Percentiles rank a stretch among this genome's conserved stretches.
Conservation (phyloP, 2,329 filamentous ascomycete species). For the Taxawa tesnikishii region DNA sequence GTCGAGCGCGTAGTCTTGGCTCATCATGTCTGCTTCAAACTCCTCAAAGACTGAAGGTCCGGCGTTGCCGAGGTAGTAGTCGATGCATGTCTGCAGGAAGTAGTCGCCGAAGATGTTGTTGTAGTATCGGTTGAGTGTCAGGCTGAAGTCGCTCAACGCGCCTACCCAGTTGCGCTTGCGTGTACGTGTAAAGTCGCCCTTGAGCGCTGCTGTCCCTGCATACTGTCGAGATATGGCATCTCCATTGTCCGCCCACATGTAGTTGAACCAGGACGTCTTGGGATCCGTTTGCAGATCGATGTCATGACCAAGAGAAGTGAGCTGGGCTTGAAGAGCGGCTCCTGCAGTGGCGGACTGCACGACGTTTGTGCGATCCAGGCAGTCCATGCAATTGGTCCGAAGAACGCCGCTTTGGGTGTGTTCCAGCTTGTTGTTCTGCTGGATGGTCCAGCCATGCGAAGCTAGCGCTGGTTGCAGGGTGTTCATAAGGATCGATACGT, state of each 20-base stretch:
- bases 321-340: conserved; percentile 66
- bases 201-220: conserved; percentile 86
- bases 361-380: conserved; percentile 89
- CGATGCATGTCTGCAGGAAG: conserved; percentile 88
- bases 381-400: conserved; percentile 99
- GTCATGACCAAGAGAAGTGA: conserved; percentile 63
- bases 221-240: conserved; percentile 95
- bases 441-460: conserved; percentile 57
- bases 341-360: conserved; percentile 86
- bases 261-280: conserved; percentile 87
- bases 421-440: conserved; percentile 29
- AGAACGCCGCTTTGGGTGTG: conserved; percentile 59
- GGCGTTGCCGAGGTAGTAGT: conserved; percentile 84
- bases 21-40: conserved; percentile 89
- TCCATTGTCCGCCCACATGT: conserved; percentile 92
- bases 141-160: conserved; percentile 77
- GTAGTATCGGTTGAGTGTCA: conserved; percentile 70
- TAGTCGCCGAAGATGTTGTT: conserved; percentile 95
- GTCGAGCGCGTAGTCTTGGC: conserved; percentile 79
- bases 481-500: conserved; percentile 69
- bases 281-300: conserved; percentile 66
- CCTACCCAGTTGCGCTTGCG: conserved; percentile 83
- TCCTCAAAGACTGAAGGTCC: conserved; percentile 80
- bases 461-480: conserved; percentile 56
- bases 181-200: conserved; percentile 91